Percentiles rank a stretch among this genome's conserved stretches.
Evolutionary conservation across 1,139 yeast genomes (phyloP).

Genomic region (Magnusiomyces sp.): DNA sequence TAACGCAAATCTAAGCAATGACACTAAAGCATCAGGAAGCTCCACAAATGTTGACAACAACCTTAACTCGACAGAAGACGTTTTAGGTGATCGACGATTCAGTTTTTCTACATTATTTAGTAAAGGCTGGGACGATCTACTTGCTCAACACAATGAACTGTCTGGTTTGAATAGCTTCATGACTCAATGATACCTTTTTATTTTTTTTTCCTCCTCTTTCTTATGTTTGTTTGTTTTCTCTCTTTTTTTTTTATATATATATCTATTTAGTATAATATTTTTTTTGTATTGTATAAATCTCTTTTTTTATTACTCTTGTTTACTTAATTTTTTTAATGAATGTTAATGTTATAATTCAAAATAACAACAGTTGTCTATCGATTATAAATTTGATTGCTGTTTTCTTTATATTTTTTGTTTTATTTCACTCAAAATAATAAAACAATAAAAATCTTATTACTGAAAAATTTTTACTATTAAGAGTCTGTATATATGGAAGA

Average conservation of each 20-base stretch:
- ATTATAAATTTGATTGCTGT: too few species aligned
- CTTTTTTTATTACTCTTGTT: not conserved
- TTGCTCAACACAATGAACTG: constrained; percentile 25
- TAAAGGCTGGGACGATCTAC: constrained; percentile 26
- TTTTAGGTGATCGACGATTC: constrained; percentile 7
- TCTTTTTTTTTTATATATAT: not conserved
- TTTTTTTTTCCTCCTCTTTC: not conserved
- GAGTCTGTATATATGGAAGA: too few species aligned
- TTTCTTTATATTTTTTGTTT: too few species aligned
- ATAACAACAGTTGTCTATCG: too few species aligned
- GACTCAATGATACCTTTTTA: constrained; percentile 6
- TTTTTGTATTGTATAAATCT: not conserved
- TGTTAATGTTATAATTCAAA: not conserved
- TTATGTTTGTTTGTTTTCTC: not conserved
- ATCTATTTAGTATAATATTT: not conserved
- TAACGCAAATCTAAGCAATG: too few species aligned
- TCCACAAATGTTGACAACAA: too few species aligned
- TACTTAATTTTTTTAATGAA: not conserved
- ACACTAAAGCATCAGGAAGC: too few species aligned
- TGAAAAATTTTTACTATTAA: too few species aligned
- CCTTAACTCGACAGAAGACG: not conserved
- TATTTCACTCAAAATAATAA: too few species aligned
- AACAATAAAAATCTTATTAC: too few species aligned
- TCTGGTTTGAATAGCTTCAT: constrained; percentile 25
- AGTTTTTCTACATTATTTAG: constrained; percentile 16